These are phyloP conservation scores for Brassica rapa DNA, from an alignment of 345 rosid genomes.

Conservation along the genomic window DNA sequence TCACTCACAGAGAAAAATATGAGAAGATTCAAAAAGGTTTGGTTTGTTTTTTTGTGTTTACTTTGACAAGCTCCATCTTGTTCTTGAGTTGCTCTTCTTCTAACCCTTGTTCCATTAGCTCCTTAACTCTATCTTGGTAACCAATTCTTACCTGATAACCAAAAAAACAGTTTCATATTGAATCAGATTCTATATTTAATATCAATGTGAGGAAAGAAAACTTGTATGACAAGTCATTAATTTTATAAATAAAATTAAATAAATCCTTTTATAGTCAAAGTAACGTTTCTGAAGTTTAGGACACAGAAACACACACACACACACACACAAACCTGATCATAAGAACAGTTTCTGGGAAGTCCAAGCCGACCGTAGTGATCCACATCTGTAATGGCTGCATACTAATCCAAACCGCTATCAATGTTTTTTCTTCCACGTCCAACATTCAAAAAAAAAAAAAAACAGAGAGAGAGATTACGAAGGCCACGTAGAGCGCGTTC, in stretches of 20 bases:
- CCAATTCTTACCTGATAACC: slow-evolving; percentile 52
- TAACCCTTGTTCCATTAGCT: slow-evolving; percentile 53
- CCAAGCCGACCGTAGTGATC: slow-evolving; percentile 84
- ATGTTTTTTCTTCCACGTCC: neutral
- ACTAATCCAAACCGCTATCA: slow-evolving; percentile 48
- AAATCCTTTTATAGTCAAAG: too few relatives aligned
- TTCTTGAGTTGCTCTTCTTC: slow-evolving; percentile 56
- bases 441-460: neutral
- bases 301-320: neutral
- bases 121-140: slow-evolving; percentile 54
- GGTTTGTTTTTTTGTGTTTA: slow-evolving; percentile 10
- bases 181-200: neutral
- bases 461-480: slow-evolving; percentile 44
- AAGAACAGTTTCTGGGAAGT: slow-evolving; percentile 58
- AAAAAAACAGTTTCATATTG: neutral
- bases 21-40: neutral
- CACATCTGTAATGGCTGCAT: slow-evolving; percentile 85
- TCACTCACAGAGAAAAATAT: neutral
- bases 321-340: slow-evolving; percentile 51
- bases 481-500: slow-evolving; percentile 89
- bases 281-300: too few relatives aligned
- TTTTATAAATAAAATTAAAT: neutral
- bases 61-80: slow-evolving; percentile 59
- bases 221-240: neutral
- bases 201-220: neutral